Percentiles rank a stretch among this genome's conserved stretches.
Evolutionary conservation across 2,329 filamentous ascomycete species (phyloP).

Genomic region (Fusarium abutilonis): DNA sequence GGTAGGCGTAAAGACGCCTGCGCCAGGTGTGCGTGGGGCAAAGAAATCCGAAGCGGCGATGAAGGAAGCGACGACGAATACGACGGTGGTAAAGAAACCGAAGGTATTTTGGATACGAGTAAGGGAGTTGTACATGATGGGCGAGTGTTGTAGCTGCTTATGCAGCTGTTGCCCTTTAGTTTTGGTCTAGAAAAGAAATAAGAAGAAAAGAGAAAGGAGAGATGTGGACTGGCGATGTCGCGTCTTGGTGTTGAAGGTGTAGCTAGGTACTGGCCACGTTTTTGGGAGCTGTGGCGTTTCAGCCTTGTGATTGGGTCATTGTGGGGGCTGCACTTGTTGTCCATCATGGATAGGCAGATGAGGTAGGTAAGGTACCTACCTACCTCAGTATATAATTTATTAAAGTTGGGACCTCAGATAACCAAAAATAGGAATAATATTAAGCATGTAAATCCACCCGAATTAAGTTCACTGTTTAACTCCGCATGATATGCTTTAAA

Average conservation of each 20-base stretch:
- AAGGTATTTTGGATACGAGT: constrained; percentile 92
- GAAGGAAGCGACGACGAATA: constrained; percentile 79
- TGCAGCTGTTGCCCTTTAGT: constrained; percentile 28
- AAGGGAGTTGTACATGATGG: constrained; percentile 84
- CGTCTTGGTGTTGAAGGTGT: constrained; percentile 31
- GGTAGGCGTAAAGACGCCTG: constrained; percentile 67
- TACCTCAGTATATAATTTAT: no score
- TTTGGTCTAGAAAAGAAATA: constrained; percentile 1
- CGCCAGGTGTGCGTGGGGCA: constrained; percentile 72
- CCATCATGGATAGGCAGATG: no score
- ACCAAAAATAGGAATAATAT: no score
- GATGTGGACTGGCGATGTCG: constrained; percentile 26
- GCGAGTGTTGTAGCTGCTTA: constrained; percentile 21
- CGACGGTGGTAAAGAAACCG: constrained; percentile 96
- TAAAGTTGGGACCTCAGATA: no score
- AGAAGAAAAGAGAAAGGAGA: constrained; percentile 6
- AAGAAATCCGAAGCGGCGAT: constrained; percentile 84
- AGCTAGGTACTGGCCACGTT: constrained; percentile 38
- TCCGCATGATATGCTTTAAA: no score
- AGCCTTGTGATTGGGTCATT: constrained; percentile 42
- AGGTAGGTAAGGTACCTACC: neutral
- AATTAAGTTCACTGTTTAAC: no score
- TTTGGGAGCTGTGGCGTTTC: constrained; percentile 39
- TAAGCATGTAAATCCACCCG: no score
- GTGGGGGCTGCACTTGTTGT: constrained; percentile 15